Evolutionary conservation across 441 rosid genomes (phyloP), one percentile per base, ranked within the genome.

Genomic region (Euphorbia schlechtendalii): DNA sequence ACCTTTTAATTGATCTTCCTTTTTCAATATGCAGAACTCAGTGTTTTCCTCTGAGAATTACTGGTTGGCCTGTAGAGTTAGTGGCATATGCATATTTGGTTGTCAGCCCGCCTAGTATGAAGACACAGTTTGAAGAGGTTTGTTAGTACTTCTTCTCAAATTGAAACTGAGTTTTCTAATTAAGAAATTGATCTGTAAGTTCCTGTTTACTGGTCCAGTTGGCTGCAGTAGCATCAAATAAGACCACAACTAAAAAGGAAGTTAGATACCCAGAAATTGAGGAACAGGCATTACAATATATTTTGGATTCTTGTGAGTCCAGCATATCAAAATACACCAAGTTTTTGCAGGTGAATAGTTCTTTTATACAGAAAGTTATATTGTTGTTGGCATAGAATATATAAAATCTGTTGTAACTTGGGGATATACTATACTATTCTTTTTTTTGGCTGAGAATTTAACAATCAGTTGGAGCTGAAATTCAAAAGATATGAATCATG

Each of bases 31-130:
- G 74, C 86, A 90, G 96, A 74, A 79, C 93, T 59, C 86, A 90
- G 59, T 86, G 97, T 74, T 94, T 80, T 62, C 99, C 99, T 2
- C 38, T 90, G 34, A 82, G 82, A 80, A 73, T 94, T 70, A 94
- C 92, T 13, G 99, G 99, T 57, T 94, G 97, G 97, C 97, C 97
- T 5, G 52, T 82, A 74, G 99, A 94, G 81, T 80, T 94, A 45
- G 82, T 87, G 86, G 93, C 99, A 53, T 90, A 81, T 69, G 93
- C 97, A 63, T 87, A 84, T 74, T 79, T 94, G 69, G 90, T 77
- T 3, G 96, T 86, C 71, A 89, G 99, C 79, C 96, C 96, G 48
- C 89, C 96, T 63, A 80, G 85, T 72, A 87, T 89, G 99, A 81
- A 76, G 69, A 71, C 60, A 53, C 85, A 69, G 60, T 90, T 90